Percentiles rank a stretch among this genome's conserved stretches.
Evolutionary conservation across 2,329 filamentous ascomycete genomes (phyloP).

Genomic region (Rhynchosporium graminicola): DNA sequence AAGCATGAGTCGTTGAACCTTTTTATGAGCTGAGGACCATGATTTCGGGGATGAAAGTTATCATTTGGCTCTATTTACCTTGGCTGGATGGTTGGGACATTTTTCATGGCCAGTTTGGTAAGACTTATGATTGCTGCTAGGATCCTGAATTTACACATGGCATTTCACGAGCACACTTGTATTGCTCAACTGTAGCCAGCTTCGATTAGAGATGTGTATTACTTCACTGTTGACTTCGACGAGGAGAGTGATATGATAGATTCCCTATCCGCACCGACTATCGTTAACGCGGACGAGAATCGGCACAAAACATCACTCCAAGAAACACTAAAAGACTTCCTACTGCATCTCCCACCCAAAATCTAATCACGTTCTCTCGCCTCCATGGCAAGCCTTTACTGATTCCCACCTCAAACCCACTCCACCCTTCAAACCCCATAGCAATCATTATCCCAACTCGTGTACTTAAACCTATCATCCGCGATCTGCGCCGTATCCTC

Average conservation of each 20-base stretch:
- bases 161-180: too few species aligned
- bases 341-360: too few species aligned
- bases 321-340: too few species aligned
- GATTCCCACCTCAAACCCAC: not conserved
- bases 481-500: slow-evolving; percentile 24
- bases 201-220: too few species aligned
- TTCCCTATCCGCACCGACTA: too few species aligned
- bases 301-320: too few species aligned
- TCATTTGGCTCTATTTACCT: not conserved
- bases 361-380: too few species aligned
- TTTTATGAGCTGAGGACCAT: not conserved
- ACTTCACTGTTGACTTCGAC: too few species aligned
- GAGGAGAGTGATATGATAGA: too few species aligned
- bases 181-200: too few species aligned
- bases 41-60: not conserved
- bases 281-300: too few species aligned
- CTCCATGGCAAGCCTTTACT: too few species aligned
- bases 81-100: not conserved
- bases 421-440: not conserved
- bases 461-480: slow-evolving; percentile 11
- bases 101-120: not conserved
- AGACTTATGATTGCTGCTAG: not conserved
- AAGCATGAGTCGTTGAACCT: slow-evolving; percentile 1
- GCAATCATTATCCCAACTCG: slow-evolving; percentile 26
- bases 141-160: not conserved